phyloP scores from a whole-genome alignment of 2,329 filamentous ascomycete genomes.

The Bipolaris gigantea region DNA sequence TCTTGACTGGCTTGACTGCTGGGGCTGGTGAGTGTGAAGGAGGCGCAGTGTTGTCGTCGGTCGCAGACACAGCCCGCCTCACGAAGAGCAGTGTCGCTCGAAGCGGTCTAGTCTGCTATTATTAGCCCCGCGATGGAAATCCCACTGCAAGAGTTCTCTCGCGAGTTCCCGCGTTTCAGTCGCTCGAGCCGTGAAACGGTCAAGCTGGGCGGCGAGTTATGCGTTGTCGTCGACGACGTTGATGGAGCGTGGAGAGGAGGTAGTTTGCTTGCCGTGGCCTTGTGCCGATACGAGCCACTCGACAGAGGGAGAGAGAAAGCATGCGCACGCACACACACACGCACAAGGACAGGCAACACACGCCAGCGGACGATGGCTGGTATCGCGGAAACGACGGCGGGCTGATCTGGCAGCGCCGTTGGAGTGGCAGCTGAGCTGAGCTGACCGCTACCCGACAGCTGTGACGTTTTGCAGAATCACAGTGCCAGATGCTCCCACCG shows the following conservation, averaged over 20 bases:
- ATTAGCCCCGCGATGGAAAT: slow-evolving; percentile 13
- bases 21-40: slow-evolving; percentile 35
- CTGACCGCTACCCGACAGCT: slow-evolving; percentile 4
- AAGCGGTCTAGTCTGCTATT: slow-evolving; percentile 15
- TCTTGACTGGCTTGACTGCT: slow-evolving; percentile 22
- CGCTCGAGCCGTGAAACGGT: slow-evolving; percentile 21
- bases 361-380: slow-evolving; percentile 1
- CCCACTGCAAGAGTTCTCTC: slow-evolving; percentile 12
- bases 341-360: background rate
- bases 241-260: background rate
- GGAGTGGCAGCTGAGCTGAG: background rate
- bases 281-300: slow-evolving; percentile 1
- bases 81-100: slow-evolving; percentile 16
- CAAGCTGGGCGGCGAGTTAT: slow-evolving; percentile 15
- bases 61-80: slow-evolving; percentile 15
- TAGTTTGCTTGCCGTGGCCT: background rate
- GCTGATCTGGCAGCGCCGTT: background rate
- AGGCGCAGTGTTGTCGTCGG: slow-evolving; percentile 29
- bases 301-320: background rate
- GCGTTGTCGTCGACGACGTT: slow-evolving; percentile 12
- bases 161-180: slow-evolving; percentile 29
- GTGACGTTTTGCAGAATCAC: background rate
- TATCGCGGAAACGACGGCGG: slow-evolving; percentile 3
- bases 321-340: background rate
- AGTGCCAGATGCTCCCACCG: slow-evolving; percentile 9